Conservation (phyloP, 1,284 basidiomycete genomes). For the Phylloboletellus chloephorus region DNA sequence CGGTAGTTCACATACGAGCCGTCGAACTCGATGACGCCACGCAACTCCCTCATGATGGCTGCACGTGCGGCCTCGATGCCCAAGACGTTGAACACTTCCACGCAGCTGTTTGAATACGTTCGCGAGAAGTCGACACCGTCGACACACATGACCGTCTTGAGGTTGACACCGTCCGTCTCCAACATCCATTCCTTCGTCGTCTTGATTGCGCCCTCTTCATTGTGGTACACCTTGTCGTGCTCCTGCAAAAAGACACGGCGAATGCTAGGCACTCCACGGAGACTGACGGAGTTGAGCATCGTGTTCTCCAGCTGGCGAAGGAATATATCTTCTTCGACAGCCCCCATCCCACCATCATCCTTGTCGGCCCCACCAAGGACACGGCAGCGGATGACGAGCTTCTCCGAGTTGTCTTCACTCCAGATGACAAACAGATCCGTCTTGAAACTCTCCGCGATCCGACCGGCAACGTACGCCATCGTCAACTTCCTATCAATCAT, state of each 20-base stretch:
- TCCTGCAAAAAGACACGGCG: conserved; percentile 91
- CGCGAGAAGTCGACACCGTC: conserved; percentile 91
- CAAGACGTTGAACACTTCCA: conserved; percentile 93
- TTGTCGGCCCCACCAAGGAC: conserved; percentile 88
- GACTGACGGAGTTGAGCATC: conserved; percentile 93
- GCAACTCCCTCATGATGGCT: conserved; percentile 89
- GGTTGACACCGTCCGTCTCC: conserved; percentile 95
- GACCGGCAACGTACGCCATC: conserved; percentile 93
- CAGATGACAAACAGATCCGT: conserved; percentile 97
- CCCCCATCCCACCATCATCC: conserved; percentile 74
- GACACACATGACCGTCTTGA: conserved; percentile 91
- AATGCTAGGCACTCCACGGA: conserved; percentile 91
- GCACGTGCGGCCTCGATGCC: conserved; percentile 97
- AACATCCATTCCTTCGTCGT: conserved; percentile 89
- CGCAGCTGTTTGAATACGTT: conserved; percentile 96
- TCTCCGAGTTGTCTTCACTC: conserved; percentile 98
- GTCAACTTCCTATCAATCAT: conserved; percentile 97
- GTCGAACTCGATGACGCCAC: conserved; percentile 96
- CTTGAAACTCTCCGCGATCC: conserved; percentile 93
- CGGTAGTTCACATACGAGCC: conserved; percentile 99
- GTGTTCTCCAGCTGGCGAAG: conserved; percentile 93
- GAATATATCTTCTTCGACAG: conserved; percentile 93
- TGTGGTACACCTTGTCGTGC: conserved; percentile 74
- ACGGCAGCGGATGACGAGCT: conserved; percentile 95
- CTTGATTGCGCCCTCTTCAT: conserved; percentile 61